These are phyloP conservation scores for Chrysanthemum lavandulifolium DNA, from an alignment of 129 eudicot species.

Conservation along the genomic window DNA sequence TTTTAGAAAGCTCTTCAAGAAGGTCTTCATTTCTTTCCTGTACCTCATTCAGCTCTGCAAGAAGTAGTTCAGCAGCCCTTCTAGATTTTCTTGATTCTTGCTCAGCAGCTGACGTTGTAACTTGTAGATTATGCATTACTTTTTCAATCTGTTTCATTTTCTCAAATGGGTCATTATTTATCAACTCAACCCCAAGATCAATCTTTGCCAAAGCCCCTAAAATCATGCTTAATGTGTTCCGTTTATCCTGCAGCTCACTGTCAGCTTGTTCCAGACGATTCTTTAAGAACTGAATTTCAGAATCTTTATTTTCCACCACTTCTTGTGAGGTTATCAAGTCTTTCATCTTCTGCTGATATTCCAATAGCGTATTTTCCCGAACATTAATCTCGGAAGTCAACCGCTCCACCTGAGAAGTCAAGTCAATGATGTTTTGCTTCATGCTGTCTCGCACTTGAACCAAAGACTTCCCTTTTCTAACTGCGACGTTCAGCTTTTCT, in stretches of 20 bases:
- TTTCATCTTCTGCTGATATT: conserved; percentile 51
- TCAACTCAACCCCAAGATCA: conserved; percentile 36
- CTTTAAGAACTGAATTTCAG: conserved; percentile 51
- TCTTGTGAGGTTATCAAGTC: conserved; percentile 40
- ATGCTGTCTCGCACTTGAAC: conserved; percentile 87
- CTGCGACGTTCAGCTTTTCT: conserved; percentile 91
- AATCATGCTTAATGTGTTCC: conserved; percentile 46
- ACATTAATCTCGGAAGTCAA: conserved; percentile 52
- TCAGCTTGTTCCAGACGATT: conserved; percentile 54
- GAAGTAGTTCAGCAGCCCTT: conserved; percentile 86
- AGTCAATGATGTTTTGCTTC: conserved; percentile 75
- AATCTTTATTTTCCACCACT: conserved; percentile 42
- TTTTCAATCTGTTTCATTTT: conserved; percentile 57
- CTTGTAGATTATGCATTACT: conserved; percentile 41
- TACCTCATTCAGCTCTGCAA: conserved; percentile 91
- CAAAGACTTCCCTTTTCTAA: conserved; percentile 86
- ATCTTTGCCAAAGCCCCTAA: conserved; percentile 48
- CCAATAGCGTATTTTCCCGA: conserved; percentile 54
- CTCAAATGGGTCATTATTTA: conserved; percentile 52
- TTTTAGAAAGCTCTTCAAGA: conserved; percentile 74
- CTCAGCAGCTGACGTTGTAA: conserved; percentile 46
- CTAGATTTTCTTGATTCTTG: conserved; percentile 80
- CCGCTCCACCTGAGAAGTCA: conserved; percentile 57
- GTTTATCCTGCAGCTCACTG: conserved; percentile 51
- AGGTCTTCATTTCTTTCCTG: conserved; percentile 94